phyloP scores from a whole-genome alignment of 768 basidiomycete species.

The Paxillus ammoniavirescens region DNA sequence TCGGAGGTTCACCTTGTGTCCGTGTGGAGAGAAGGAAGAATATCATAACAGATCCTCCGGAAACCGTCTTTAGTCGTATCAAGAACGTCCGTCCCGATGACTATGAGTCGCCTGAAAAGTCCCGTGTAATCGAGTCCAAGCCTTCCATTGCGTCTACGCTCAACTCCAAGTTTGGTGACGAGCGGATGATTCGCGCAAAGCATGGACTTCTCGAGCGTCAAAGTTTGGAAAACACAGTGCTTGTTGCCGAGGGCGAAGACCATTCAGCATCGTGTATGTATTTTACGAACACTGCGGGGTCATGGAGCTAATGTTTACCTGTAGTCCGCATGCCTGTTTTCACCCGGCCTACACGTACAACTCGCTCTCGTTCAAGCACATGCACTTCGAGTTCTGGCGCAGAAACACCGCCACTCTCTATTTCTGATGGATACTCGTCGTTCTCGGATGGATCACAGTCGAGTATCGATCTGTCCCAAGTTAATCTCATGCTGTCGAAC shows the following conservation, averaged over 20 bases:
- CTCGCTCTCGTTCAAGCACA: constrained; percentile 65
- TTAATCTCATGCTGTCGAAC: constrained; percentile 57
- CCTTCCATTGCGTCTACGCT: constrained; percentile 66
- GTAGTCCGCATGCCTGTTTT: constrained; percentile 57
- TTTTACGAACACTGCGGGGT: neutral
- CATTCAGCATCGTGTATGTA: constrained; percentile 46
- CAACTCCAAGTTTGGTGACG: constrained; percentile 60
- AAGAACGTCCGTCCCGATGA: constrained; percentile 11
- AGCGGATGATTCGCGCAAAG: constrained; percentile 65
- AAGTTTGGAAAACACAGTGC: constrained; percentile 64
- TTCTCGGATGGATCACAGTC: constrained; percentile 73
- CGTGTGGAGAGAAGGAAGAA: constrained; percentile 65
- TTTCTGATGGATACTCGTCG: constrained; percentile 64
- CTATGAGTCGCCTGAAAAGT: constrained; percentile 39
- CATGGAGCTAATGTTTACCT: constrained; percentile 1
- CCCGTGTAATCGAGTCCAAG: constrained; percentile 51
- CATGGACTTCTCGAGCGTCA: constrained; percentile 61
- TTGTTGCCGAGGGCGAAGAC: constrained; percentile 70
- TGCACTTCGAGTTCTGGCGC: constrained; percentile 65
- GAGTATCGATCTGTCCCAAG: constrained; percentile 67
- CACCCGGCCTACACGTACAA: constrained; percentile 50
- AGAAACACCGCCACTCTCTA: constrained; percentile 70
- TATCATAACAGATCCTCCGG: constrained; percentile 25
- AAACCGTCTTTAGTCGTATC: constrained; percentile 38
- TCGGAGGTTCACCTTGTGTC: constrained; percentile 70